Conservation (phyloP, 176 grass and related monocot species). For the Canna indica region DNA sequence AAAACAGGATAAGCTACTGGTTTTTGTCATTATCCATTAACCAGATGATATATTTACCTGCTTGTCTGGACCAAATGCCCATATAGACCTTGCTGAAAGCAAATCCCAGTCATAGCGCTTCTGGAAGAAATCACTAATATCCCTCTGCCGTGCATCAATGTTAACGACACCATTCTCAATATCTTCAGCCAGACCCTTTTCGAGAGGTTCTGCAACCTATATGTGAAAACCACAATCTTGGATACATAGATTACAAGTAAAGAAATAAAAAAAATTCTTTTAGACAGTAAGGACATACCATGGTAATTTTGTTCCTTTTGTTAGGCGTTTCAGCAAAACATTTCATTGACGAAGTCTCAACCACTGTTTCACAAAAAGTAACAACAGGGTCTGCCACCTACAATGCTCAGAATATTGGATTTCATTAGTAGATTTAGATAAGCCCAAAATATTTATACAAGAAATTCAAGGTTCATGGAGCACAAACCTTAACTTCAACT, state of each 20-base stretch:
- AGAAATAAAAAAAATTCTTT: neutral
- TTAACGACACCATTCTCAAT: conserved; percentile 91
- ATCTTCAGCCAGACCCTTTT: conserved; percentile 93
- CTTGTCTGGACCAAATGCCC: conserved; percentile 93
- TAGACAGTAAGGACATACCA: conserved; percentile 33
- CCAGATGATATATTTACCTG: conserved; percentile 35
- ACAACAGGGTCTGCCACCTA: conserved; percentile 99
- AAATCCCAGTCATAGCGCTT: conserved; percentile 98
- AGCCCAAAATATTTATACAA: neutral
- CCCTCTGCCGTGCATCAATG: conserved; percentile 84
- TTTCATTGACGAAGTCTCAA: conserved; percentile 98
- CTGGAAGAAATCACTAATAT: conserved; percentile 95
- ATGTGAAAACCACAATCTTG: conserved; percentile 15
- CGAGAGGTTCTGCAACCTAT: conserved; percentile 83
- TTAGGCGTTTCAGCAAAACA: conserved; percentile 99
- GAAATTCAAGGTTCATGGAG: conserved; percentile 4
- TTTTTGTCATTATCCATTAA: neutral
- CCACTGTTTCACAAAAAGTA: conserved; percentile 94
- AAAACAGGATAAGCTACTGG: neutral
- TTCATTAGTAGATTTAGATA: neutral
- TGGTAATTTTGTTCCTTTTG: conserved; percentile 99
- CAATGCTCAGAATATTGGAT: neutral
- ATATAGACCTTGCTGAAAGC: conserved; percentile 90
- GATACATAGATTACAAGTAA: neutral
- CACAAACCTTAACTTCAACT: conserved; percentile 90